Base-by-base conservation (phyloP, 2,329 filamentous ascomycete species). In the Trichoderma afroharzianum region DNA sequence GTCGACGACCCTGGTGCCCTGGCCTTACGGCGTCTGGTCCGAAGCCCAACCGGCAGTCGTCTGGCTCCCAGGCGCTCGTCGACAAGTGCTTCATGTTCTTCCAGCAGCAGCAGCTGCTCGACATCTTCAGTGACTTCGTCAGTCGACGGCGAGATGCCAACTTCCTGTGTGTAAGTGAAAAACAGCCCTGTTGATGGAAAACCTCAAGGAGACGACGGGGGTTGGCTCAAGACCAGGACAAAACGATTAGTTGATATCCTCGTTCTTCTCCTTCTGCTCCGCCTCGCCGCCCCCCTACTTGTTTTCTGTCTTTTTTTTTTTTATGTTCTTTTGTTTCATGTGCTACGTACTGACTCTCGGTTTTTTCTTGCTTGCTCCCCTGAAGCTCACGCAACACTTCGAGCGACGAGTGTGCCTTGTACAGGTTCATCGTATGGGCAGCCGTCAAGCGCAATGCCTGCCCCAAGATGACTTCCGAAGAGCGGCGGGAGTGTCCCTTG, bases 361-460 rank as follows among this genome's bases (percentile, higher is more conserved):
- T 24, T 32, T 58, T 58, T 21, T 59, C 67, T 36, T 58, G 43
- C 57, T 64, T 59, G 24, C 58, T 39, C 59, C 43, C 28, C 11
- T 71, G 62, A 47, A 33, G 86, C 58, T 82, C 81, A 74, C 83
- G 82, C 72, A 82, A 84, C 61, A 83, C 82, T 26, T 78, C 82
- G 12, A 81, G 79, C 33, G 83, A 87, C 72, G 85, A 87, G 75
- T 88, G 87, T 76, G 84, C 84, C 24, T 81, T 85, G 58, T 83
- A 88, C 75, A 81, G 84, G 71, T 89, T 89, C 78, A 84, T 88
- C 74, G 85, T 86, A 66, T 88, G 87, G 87, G 84, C 83, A 39
- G 87, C 87, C 59, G 82, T 88, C 73, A 85, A 86, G 77, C 85
- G 86, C 75, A 88, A 88, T 78, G 81, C 80, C 33, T 86, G 82